Evolutionary conservation across 352 stramenopile genomes (phyloP), one percentile per base, ranked within the genome.

Genomic region (Thalassiosira mediterranea): DNA sequence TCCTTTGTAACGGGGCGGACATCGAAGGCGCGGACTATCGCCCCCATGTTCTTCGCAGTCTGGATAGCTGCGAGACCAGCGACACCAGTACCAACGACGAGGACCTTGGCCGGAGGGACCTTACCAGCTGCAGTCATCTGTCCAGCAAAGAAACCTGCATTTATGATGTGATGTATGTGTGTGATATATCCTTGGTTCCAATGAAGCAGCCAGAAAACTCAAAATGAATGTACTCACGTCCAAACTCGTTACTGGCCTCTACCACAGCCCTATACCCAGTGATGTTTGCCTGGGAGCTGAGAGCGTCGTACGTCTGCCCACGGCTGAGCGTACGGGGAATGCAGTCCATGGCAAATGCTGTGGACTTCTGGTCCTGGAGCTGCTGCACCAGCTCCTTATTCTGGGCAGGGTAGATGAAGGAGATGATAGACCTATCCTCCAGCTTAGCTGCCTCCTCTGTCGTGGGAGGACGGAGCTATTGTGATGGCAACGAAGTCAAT

Each of bases 21-120:
- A 83, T 98, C 95, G 84, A 98, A 98, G 3, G 92, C 93, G 19
- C 93, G 85, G 5, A 98, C 95, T 21, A 97, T 91, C 1, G 95
- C 95, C 40, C 95, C 95, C 88, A 98, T 95, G 58, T 96, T 95
- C 58, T 93, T 94, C 8, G 94, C 94, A 32, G 93, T 94, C 72
- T 94, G 86, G 44, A 98, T 95, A 4, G 95, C 95, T 32, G 94
- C 92, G 17, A 98, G 79, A 32, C 95, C 95, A 25, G 95, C 95
- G 23, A 98, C 95, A 32, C 95, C 95, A 11, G 90, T 95, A 26
- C 95, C 95, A 58, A 97, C 85, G 11, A 98, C 94, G 1, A 98
- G 81, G 21, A 98, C 93, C 64, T 94, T 92, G 38, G 93, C 93
- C 0, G 95, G 94, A 26, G 91, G 87, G 53, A 97, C 90, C 52